phyloP scores from a whole-genome alignment of 495 filamentous ascomycete genomes.

The Neurospora sp. region DNA sequence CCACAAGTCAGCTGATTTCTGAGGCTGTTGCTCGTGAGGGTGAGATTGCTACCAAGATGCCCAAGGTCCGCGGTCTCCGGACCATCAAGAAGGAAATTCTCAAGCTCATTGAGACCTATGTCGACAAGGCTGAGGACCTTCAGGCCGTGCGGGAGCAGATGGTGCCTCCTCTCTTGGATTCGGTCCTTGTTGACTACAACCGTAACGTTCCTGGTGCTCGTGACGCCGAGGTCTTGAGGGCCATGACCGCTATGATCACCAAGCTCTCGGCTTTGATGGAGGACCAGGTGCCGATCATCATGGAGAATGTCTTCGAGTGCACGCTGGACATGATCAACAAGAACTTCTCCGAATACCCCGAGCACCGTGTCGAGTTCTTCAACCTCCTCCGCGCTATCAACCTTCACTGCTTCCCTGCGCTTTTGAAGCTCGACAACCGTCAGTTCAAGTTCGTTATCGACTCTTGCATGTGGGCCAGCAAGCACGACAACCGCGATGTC shows the following conservation, averaged over 20 bases:
- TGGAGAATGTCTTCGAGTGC: conserved; percentile 98
- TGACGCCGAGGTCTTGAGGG: conserved; percentile 92
- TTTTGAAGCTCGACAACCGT: conserved; percentile 84
- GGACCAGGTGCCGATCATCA: conserved; percentile 91
- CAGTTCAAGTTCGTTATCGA: conserved; percentile 99
- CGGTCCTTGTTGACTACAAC: conserved; percentile 91
- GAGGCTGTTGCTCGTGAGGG: conserved; percentile 80
- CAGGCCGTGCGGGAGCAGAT: conserved; percentile 88
- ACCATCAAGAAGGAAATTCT: conserved; percentile 99
- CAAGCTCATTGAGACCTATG: conserved; percentile 94
- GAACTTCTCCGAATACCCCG: conserved; percentile 97
- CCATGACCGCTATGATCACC: conserved; percentile 93
- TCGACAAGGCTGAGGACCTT: conserved; percentile 93
- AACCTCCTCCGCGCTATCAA: conserved; percentile 93
- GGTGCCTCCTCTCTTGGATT: conserved; percentile 93
- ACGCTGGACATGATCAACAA: conserved; percentile 99
- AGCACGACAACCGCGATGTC: conserved; percentile 97
- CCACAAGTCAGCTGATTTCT: conserved; percentile 91
- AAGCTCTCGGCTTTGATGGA: conserved; percentile 94
- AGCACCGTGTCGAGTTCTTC: conserved; percentile 98
- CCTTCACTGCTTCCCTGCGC: conserved; percentile 85
- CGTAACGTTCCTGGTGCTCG: conserved; percentile 92
- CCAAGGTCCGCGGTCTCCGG: conserved; percentile 83
- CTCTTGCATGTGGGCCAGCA: conserved; percentile 98
- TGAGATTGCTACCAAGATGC: conserved; percentile 96